Percentiles rank a stretch among this genome's conserved stretches.
phyloP scores from a whole-genome alignment of 306 rosid genomes.

The Cucumis melo region DNA sequence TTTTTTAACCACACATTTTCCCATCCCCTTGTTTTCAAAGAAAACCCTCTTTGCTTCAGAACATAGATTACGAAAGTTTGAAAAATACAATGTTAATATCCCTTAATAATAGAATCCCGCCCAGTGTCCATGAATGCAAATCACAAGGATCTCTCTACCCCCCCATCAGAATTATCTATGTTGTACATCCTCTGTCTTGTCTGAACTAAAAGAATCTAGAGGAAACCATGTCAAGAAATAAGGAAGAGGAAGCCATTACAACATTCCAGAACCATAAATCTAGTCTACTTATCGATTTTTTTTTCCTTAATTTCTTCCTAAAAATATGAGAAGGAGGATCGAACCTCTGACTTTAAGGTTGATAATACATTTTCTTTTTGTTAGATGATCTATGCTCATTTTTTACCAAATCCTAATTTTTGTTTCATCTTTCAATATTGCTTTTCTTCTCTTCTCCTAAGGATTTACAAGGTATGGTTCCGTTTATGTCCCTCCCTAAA shows the following conservation, averaged over 20 bases:
- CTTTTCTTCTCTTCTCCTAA: not conserved
- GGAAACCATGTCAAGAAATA: not conserved
- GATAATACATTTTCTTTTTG: too few species aligned
- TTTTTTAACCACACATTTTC: too few species aligned
- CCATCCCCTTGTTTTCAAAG: too few species aligned
- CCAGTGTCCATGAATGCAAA: not conserved
- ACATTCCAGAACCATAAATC: not conserved
- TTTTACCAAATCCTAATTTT: not conserved
- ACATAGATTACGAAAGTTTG: not conserved
- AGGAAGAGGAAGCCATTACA: not conserved
- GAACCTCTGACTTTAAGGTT: too few species aligned
- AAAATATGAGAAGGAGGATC: too few species aligned
- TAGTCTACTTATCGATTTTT: not conserved
- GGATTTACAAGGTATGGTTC: not conserved
- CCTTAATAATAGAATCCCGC: not conserved
- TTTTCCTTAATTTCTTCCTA: too few species aligned
- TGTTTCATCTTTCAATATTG: not conserved
- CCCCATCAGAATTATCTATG: not conserved
- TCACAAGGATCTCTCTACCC: not conserved
- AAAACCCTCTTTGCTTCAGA: not conserved
- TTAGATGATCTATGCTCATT: too few species aligned
- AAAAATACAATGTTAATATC: not conserved
- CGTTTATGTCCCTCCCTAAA: not conserved
- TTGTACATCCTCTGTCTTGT: not conserved
- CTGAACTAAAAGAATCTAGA: not conserved